These are phyloP conservation scores for Chaetomidium leptoderma DNA, from an alignment of 495 filamentous ascomycete species.

Conservation along the genomic window DNA sequence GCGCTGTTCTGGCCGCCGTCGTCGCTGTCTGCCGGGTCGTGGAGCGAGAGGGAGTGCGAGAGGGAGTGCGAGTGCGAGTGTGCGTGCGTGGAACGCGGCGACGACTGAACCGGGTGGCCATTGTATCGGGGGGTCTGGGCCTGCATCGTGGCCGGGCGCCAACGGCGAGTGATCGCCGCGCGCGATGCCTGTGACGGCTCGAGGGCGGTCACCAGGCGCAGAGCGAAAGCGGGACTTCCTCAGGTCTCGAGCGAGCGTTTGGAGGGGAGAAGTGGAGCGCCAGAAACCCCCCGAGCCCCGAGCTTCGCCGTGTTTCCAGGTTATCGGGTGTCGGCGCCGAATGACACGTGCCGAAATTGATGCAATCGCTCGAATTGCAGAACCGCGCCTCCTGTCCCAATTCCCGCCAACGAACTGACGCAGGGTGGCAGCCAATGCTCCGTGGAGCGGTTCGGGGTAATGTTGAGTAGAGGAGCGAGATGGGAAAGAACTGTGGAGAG, in stretches of 20 bases:
- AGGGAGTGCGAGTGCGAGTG: constrained; percentile 10
- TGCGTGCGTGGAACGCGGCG: constrained; percentile 15
- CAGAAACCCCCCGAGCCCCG: background rate
- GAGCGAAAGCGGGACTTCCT: background rate
- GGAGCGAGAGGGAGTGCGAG: constrained; percentile 11
- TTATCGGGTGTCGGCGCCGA: background rate
- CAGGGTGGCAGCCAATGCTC: background rate
- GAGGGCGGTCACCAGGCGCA: background rate
- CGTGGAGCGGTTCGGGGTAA: constrained; percentile 39
- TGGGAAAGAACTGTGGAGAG: constrained; percentile 15
- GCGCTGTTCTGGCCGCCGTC: constrained; percentile 36
- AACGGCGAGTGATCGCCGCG: background rate
- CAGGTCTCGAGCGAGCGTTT: background rate
- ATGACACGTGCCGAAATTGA: background rate
- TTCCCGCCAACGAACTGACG: background rate
- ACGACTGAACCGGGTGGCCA: constrained; percentile 22
- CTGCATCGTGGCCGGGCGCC: constrained; percentile 27
- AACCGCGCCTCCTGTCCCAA: background rate
- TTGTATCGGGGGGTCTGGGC: constrained; percentile 23
- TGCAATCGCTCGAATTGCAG: background rate
- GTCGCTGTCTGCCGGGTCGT: constrained; percentile 27
- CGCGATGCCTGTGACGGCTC: too few species aligned
- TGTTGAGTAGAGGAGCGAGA: constrained; percentile 41
- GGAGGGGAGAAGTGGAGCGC: background rate
- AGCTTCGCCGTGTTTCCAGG: background rate